Base-by-base conservation (phyloP, 345 rosid genomes). In the Aurinia saxatilis region DNA sequence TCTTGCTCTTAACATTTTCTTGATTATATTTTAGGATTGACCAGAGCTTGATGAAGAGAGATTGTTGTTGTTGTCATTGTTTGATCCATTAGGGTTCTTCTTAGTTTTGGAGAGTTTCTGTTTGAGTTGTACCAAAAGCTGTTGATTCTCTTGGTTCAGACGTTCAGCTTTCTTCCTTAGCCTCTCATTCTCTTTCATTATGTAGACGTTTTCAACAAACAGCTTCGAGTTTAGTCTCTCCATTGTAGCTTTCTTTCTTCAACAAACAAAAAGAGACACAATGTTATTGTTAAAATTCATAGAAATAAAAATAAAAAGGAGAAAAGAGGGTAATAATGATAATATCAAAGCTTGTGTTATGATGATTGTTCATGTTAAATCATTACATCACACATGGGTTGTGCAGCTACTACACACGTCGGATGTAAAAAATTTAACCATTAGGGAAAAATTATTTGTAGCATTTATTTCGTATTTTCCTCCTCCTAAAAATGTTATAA, bases 131-230 rank as follows among this genome's bases (percentile, higher is more conserved):
- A 89, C 77, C 44, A 93, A 76, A 35, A 93, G 84, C 13, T 87
- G 95, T 69, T 93, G 97, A 68, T 93, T 93, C 86, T 93, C 99
- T 75, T 93, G 90, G 79, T 93, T 85, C 47, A 93, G 85, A 57
- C 84, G 77, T 82, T 93, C 95, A 34, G 97, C 99, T 75, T 90
- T 90, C 96, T 90, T 90, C 95, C 89, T 82, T 57, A 90, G 80
- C 80, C 79, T 87, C 82, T 93, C 99, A 46, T 88, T 88, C 67
- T 88, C 91, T 66, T 81, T 83, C 86, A 88, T 85, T 59, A 88
- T 88, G 90, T 85, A 88, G 71, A 85, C 81, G 79, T 88, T 88
- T 50, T 88, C 85, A 14, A 85, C 75, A 72, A 66, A 87, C 65
- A 93, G 84, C 73, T 93, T 77, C 34, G 99, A 80, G 87, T 93